These are phyloP conservation scores for Tylopilus rubrobrunneus DNA, from an alignment of 768 basidiomycete species.

Conservation along the genomic window DNA sequence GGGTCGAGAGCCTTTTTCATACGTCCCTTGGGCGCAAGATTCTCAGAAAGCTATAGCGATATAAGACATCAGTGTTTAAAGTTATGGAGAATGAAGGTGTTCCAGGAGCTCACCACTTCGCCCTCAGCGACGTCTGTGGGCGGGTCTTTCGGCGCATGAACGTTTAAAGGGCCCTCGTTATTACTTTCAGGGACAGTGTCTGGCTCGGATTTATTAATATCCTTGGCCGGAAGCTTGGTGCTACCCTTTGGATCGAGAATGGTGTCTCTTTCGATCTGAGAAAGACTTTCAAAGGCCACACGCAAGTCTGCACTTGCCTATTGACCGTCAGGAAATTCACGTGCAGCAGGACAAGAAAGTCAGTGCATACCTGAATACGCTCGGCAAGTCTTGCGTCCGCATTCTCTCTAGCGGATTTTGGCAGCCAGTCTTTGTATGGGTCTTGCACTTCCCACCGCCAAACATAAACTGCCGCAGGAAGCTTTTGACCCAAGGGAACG, in stretches of 20 bases:
- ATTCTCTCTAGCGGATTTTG: slow-evolving; percentile 61
- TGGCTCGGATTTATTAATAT: slow-evolving; percentile 26
- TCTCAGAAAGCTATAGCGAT: slow-evolving; percentile 17
- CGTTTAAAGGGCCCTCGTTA: slow-evolving; percentile 10
- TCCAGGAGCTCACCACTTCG: slow-evolving; percentile 31
- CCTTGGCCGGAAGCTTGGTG: slow-evolving; percentile 32
- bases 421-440: slow-evolving; percentile 56
- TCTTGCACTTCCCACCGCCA: slow-evolving; percentile 88
- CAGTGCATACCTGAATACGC: slow-evolving; percentile 52
- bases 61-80: background rate
- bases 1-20: slow-evolving; percentile 52
- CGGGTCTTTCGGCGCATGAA: slow-evolving; percentile 27
- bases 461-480: slow-evolving; percentile 60
- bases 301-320: slow-evolving; percentile 61
- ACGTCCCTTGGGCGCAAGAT: slow-evolving; percentile 33
- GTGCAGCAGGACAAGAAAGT: background rate
- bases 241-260: slow-evolving; percentile 52
- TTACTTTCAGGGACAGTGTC: slow-evolving; percentile 1
- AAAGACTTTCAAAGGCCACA: slow-evolving; percentile 50
- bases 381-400: slow-evolving; percentile 59
- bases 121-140: slow-evolving; percentile 36
- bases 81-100: background rate
- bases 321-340: background rate
- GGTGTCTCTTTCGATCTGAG: slow-evolving; percentile 51
- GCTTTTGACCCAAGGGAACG: slow-evolving; percentile 41